A percentile compares a stretch with the other conserved stretches of the same genome.
phyloP scores from a whole-genome alignment of 2,329 filamentous ascomycete genomes.

The Talaromyces sp. region DNA sequence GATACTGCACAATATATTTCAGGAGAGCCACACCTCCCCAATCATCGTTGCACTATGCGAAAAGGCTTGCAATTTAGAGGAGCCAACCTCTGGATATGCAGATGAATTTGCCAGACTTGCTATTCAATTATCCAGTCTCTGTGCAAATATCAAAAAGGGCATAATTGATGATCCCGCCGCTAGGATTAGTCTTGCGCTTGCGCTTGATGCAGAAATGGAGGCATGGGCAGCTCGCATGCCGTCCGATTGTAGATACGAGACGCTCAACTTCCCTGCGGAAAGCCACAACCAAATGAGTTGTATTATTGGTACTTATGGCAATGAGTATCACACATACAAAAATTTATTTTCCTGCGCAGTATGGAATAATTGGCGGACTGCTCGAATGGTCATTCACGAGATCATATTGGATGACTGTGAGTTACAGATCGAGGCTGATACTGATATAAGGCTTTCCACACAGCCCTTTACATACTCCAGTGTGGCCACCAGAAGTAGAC shows the following conservation, averaged over 20 bases:
- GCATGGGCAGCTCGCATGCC: conserved; percentile 12
- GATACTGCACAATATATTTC: background rate
- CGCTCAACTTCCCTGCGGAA: conserved; percentile 3
- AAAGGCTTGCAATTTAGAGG: background rate
- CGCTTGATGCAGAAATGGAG: conserved; percentile 14
- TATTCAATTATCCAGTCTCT: background rate
- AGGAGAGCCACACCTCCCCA: background rate
- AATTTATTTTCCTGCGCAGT: conserved; percentile 11
- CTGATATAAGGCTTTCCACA: background rate
- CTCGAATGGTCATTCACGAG: conserved; percentile 17
- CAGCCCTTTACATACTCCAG: background rate
- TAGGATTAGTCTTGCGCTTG: conserved; percentile 10
- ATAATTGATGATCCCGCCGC: conserved; percentile 1
- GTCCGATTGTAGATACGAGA: conserved; percentile 11
- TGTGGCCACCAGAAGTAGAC: conserved; percentile 6
- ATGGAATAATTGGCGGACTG: conserved; percentile 18
- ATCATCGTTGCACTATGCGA: background rate
- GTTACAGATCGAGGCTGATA: background rate
- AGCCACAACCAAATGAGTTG: conserved; percentile 3
- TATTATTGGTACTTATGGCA: conserved; percentile 11
- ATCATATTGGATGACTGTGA: conserved; percentile 9
- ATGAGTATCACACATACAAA: conserved; percentile 16
- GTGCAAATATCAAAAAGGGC: background rate
- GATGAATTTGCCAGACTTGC: background rate
- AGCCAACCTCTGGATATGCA: background rate